Base-by-base conservation (phyloP, 768 basidiomycete genomes). In the Steccherinum ochraceum region DNA sequence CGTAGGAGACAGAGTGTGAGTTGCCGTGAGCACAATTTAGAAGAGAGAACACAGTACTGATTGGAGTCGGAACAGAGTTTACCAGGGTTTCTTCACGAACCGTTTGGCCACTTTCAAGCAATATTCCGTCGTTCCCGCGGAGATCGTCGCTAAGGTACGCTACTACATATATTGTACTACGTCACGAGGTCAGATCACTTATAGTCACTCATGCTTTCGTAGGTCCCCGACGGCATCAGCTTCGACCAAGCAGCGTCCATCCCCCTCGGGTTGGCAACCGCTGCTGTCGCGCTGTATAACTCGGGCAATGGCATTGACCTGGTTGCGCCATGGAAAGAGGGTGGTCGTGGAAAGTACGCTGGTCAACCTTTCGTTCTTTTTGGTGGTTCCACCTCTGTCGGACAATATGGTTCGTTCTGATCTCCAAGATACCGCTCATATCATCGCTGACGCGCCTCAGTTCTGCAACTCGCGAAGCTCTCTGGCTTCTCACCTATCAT, bases 1-100 rank as follows among this genome's bases (percentile, higher is more conserved):
- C 30, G 64, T 66, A 19, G 76, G 76, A 30, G 71, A 76, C 56
- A 69, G 60, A 48, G 69, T 76, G 71, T 69, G 58, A 44, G 63
- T 46, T 2, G n/a, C n/a, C n/a, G n/a, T n/a, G n/a, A 2, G 4
- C 21, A 10, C 41, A 19, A n/a, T n/a, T n/a, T n/a, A n/a, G n/a
- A n/a, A n/a, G n/a, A n/a, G n/a, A n/a, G n/a, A n/a, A n/a, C n/a
- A n/a, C n/a, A n/a, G n/a, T n/a, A n/a, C n/a, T n/a, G n/a, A n/a
- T n/a, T n/a, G n/a, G n/a, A n/a, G n/a, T 39, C 35, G 35, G 10
- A 10, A 18, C 25, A 61, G 59, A n/a, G 5, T 61, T 39, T 57
- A 51, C 53, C 57, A 56, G 25, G 58, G 62, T 19, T 43, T 45
- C 45, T 58, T 58, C 39, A 30, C 12, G n/a, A 43, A 43, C 18